These are phyloP conservation scores for Fomitiporia mediterranea DNA, from an alignment of 1,284 basidiomycete species.

Conservation along the genomic window DNA sequence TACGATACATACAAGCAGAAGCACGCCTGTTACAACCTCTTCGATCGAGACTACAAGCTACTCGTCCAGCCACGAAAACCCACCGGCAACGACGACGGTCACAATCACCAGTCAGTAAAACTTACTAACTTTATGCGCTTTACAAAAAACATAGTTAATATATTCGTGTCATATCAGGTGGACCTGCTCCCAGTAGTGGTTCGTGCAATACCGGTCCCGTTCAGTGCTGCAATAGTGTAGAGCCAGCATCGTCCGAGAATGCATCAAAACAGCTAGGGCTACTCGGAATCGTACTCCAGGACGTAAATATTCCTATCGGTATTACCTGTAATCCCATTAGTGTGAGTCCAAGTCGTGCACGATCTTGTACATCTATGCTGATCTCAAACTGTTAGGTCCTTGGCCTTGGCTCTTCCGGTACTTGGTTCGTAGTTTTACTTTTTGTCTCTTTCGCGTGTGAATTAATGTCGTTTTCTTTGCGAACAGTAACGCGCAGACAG, in stretches of 20 bases:
- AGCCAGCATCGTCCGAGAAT: slow-evolving; percentile 21
- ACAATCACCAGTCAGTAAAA: slow-evolving; percentile 1
- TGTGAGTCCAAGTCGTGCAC: not conserved
- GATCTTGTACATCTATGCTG: not conserved
- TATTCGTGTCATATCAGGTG: not conserved
- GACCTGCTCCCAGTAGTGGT: not conserved
- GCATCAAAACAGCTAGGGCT: slow-evolving; percentile 10
- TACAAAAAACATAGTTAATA: no score
- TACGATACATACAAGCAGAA: not conserved
- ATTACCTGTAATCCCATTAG: slow-evolving; percentile 13
- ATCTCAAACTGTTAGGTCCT: slow-evolving; percentile 4
- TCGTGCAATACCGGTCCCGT: slow-evolving; percentile 23
- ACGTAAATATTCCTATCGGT: slow-evolving; percentile 14
- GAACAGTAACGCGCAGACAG: slow-evolving; percentile 17
- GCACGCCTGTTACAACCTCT: not conserved
- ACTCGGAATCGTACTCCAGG: slow-evolving; percentile 15
- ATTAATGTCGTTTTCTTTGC: not conserved
- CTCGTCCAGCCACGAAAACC: not conserved
- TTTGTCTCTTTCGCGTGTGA: not conserved
- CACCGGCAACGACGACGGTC: not conserved
- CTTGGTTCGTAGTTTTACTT: slow-evolving; percentile 9
- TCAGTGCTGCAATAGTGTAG: slow-evolving; percentile 30
- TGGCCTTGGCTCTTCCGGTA: slow-evolving; percentile 1
- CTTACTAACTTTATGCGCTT: not conserved
- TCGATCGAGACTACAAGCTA: not conserved